These are phyloP conservation scores for Larix sibirica DNA, from an alignment of 83 land plant genomes.

Conservation along the genomic window DNA sequence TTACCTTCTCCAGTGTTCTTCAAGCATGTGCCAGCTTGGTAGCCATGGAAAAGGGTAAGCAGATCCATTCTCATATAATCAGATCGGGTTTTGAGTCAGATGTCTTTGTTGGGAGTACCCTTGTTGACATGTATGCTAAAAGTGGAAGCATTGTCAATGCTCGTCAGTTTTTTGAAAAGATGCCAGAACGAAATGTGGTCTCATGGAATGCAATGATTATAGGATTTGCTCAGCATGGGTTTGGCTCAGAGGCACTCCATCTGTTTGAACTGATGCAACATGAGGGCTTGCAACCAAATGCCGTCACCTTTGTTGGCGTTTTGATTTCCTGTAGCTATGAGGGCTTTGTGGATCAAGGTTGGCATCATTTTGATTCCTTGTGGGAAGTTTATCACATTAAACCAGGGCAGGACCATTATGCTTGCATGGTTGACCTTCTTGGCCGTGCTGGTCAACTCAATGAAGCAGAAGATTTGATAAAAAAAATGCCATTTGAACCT, in stretches of 20 bases:
- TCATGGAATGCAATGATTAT: not conserved
- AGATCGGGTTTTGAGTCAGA: not conserved
- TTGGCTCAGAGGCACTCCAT: not conserved
- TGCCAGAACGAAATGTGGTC: not conserved
- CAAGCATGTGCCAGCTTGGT: not conserved
- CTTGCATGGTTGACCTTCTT: constrained; percentile 3
- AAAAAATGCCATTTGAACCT: not conserved
- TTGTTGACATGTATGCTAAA: not conserved
- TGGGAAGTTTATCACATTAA: not conserved
- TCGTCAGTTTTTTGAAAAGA: not conserved
- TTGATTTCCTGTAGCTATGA: not conserved
- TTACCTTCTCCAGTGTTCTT: not conserved
- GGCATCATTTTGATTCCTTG: not conserved
- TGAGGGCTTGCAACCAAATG: not conserved
- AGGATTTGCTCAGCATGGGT: not conserved
- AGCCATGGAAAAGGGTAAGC: not conserved
- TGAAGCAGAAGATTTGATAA: not conserved
- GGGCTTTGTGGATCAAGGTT: not conserved
- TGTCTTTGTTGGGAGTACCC: not conserved
- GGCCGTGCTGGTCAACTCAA: not conserved
- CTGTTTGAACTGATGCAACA: not conserved
- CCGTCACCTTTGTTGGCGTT: not conserved
- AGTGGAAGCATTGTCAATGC: not conserved
- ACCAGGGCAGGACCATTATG: not conserved
- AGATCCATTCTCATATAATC: not conserved